phyloP scores from a whole-genome alignment of 2,329 filamentous ascomycete genomes.

The Chaetomium sp. region DNA sequence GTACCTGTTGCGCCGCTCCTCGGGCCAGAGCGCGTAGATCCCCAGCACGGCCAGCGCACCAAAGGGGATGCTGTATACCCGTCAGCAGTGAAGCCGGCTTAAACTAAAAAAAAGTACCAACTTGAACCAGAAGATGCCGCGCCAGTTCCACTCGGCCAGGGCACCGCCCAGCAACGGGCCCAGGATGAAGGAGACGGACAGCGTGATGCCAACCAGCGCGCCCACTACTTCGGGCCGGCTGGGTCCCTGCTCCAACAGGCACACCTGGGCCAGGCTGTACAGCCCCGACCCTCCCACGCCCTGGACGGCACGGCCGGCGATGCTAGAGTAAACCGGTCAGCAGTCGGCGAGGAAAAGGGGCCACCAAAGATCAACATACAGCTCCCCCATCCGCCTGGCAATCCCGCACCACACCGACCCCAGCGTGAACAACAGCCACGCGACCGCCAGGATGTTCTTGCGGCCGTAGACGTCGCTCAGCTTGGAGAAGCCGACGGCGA shows the following conservation, averaged over 20 bases:
- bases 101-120: slow-evolving; percentile 38
- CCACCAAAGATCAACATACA: slow-evolving; percentile 44
- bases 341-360: neutral
- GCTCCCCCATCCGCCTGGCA: slow-evolving; percentile 52
- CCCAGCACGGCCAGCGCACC: slow-evolving; percentile 50
- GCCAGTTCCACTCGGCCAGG: slow-evolving; percentile 59
- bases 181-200: slow-evolving; percentile 60
- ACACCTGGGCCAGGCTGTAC: slow-evolving; percentile 62
- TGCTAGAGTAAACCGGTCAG: slow-evolving; percentile 43
- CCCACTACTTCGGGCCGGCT: slow-evolving; percentile 56
- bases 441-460: slow-evolving; percentile 50
- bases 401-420: slow-evolving; percentile 59
- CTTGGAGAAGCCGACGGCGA: slow-evolving; percentile 60
- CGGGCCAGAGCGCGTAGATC: slow-evolving; percentile 45
- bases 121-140: slow-evolving; percentile 66
- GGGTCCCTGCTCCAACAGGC: slow-evolving; percentile 59
- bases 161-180: slow-evolving; percentile 61
- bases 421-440: slow-evolving; percentile 57
- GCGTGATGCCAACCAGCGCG: slow-evolving; percentile 56
- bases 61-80: slow-evolving; percentile 49
- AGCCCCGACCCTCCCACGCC: slow-evolving; percentile 63
- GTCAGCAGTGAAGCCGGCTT: neutral
- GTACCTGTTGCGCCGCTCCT: slow-evolving; percentile 33
- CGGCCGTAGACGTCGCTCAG: slow-evolving; percentile 63
- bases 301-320: slow-evolving; percentile 60